Base-by-base conservation (phyloP, 23 red algal species). In the Agarophyton chilense region DNA sequence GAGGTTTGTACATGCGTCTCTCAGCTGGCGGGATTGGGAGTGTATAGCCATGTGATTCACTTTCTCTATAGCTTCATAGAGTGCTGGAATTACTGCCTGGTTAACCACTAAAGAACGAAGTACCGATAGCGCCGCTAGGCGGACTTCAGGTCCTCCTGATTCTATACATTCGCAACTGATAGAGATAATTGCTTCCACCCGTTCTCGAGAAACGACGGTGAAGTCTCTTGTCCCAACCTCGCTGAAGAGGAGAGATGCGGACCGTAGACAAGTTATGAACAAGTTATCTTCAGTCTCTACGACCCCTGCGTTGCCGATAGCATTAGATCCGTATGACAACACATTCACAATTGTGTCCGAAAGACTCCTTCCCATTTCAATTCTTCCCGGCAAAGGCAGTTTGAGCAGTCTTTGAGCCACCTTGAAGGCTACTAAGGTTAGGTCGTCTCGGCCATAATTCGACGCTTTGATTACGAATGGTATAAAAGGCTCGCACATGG, bases 21-120 rank as follows among this genome's bases (percentile, higher is more conserved):
- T 81, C 7, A 94, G 56, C 11, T 53, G 55, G 25, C 81, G 54
- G 25, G 70, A 67, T 41, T 94, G 92, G 25, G 49, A 63, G 19
- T 72, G 84, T 42, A 94, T 88, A 38, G 92, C 92, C 29, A 94
- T 64, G 22, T 87, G 38, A 29, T 84, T 78, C 8, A 94, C 81
- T 60, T 78, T 86, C 28, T 86, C 81, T 17, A 94, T 85, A 4
- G 91, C 81, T 41, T 94, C 91, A 57, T 94, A 94, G 19, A 94
- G 19, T 36, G 53, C 67, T 5, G 91, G 81, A 34, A 85, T 87
- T 11, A 66, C 78, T 0, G 81, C 61, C 18, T 56, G 33, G 26
- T 10, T 11, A 1, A 29, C 40, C 25, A 94, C 82, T 29, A 79
- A 33, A 41, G 71, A 51, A 26, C 81, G 80, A 18, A 94, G 71